Percentiles rank a stretch among this genome's conserved stretches.
Evolutionary conservation across 352 stramenopile species (phyloP).

Genomic region (Phytophthora cryptogea): DNA sequence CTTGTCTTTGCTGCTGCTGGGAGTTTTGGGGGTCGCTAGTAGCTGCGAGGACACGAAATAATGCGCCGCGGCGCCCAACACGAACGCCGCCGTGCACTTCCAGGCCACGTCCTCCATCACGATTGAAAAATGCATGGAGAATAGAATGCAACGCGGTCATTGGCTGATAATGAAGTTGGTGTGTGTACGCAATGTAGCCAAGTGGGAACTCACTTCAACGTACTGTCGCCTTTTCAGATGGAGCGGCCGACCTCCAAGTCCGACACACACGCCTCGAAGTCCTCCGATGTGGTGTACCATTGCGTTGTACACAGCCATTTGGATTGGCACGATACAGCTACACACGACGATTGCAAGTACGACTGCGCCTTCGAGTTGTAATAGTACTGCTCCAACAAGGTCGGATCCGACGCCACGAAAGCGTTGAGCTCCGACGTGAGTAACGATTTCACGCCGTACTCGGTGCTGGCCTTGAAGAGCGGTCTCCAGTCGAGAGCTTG

Average conservation of each 20-base stretch:
- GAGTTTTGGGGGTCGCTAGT: conserved; percentile 8
- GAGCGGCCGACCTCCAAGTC: conserved; percentile 1
- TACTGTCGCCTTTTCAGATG: neutral
- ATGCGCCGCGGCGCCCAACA: conserved; percentile 70
- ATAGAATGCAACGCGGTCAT: neutral
- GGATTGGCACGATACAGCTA: conserved; percentile 43
- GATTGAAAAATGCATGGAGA: neutral
- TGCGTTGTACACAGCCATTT: conserved; percentile 68
- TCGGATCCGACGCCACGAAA: conserved; percentile 41
- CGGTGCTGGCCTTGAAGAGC: conserved; percentile 50
- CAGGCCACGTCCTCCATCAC: conserved; percentile 69
- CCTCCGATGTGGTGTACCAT: conserved; percentile 65
- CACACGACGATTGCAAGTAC: conserved; percentile 48
- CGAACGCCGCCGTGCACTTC: conserved; percentile 81
- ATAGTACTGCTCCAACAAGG: conserved; percentile 69
- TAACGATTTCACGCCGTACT: conserved; percentile 56
- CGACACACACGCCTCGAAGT: conserved; percentile 59
- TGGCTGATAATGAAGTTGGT: neutral
- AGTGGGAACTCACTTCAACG: conserved; percentile 10
- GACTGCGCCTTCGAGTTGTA: conserved; percentile 81
- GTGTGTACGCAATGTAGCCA: neutral
- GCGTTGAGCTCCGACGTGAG: conserved; percentile 42
- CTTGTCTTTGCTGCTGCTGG: conserved; percentile 16
- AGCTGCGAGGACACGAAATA: conserved; percentile 57
- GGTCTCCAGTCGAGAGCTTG: conserved; percentile 45